Percentiles rank a stretch among this genome's conserved stretches.
These are phyloP conservation scores for Verticillium nonalfalfae DNA, from an alignment of 2,329 filamentous ascomycete species.

Conservation along the genomic window DNA sequence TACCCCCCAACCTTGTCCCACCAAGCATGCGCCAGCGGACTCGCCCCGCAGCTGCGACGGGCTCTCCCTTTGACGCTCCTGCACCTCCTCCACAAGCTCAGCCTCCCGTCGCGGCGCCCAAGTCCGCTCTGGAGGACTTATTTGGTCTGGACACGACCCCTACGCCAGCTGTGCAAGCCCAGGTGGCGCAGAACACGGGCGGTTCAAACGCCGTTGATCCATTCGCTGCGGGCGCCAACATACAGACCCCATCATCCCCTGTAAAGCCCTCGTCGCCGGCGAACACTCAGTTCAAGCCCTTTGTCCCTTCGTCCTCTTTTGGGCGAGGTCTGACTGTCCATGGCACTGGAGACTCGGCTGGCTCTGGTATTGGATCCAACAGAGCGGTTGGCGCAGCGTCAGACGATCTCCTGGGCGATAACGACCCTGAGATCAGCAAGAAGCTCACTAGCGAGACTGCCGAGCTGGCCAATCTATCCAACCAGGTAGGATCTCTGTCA, in stretches of 20 bases:
- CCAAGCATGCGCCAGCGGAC: conserved; percentile 70
- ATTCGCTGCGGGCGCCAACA: conserved; percentile 46
- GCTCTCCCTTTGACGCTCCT: conserved; percentile 45
- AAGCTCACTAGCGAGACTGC: conserved; percentile 84
- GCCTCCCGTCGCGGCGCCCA: conserved; percentile 43
- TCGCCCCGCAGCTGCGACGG: conserved; percentile 32
- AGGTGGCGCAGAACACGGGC: conserved; percentile 63
- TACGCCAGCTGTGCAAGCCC: conserved; percentile 48
- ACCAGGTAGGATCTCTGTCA: conserved; percentile 84
- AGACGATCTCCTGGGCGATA: conserved; percentile 87
- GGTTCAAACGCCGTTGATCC: conserved; percentile 62
- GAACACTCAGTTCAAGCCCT: conserved; percentile 70
- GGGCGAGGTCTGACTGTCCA: conserved; percentile 76
- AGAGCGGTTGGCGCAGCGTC: conserved; percentile 35
- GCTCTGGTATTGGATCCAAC: conserved; percentile 34
- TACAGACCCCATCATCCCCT: conserved; percentile 45
- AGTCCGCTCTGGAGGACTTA: conserved; percentile 85
- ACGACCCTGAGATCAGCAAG: conserved; percentile 81
- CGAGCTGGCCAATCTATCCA: conserved; percentile 91
- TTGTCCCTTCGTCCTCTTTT: conserved; percentile 87
- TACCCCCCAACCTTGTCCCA: conserved; percentile 78
- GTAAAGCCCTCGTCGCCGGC: conserved; percentile 41
- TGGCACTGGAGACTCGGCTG: conserved; percentile 58
- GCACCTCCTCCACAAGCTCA: conserved; percentile 29
- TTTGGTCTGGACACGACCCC: conserved; percentile 71